Evolutionary conservation across 2,329 filamentous ascomycete genomes (phyloP).

Genomic region (Immersiporthe knoxdaviesiana): DNA sequence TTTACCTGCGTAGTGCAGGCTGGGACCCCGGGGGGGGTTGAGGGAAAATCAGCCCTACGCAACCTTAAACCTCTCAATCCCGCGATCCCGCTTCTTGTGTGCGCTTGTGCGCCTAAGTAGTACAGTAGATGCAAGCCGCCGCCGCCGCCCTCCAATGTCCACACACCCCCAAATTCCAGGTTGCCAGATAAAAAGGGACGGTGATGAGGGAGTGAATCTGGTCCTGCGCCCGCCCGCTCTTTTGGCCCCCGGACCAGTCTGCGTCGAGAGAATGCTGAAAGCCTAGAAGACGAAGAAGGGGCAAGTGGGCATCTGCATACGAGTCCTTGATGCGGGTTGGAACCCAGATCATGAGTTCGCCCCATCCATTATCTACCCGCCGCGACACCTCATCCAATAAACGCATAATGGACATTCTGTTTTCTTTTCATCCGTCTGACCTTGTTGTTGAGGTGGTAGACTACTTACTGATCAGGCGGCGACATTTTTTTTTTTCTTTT

Average conservation of each 20-base stretch:
- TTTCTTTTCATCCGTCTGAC: background rate
- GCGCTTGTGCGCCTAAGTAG: background rate
- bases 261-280: slow-evolving; percentile 22
- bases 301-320: background rate
- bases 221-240: background rate
- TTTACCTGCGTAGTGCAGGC: too few species aligned
- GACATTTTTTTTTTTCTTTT: background rate
- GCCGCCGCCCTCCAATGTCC: background rate
- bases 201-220: background rate
- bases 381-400: background rate
- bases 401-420: background rate
- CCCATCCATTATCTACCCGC: background rate
- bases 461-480: background rate
- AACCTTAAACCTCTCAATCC: slow-evolving; percentile 6
- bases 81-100: background rate
- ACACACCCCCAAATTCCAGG: background rate
- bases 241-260: slow-evolving; percentile 22
- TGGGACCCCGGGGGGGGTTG: background rate
- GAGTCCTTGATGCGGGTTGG: slow-evolving; percentile 18
- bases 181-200: background rate
- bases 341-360: background rate
- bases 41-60: slow-evolving; percentile 25
- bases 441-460: background rate
- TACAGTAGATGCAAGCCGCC: background rate
- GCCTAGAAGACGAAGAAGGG: slow-evolving; percentile 15